Evolutionary conservation across 2,329 filamentous ascomycete species (phyloP).

Genomic region (Cladosporium sp.): DNA sequence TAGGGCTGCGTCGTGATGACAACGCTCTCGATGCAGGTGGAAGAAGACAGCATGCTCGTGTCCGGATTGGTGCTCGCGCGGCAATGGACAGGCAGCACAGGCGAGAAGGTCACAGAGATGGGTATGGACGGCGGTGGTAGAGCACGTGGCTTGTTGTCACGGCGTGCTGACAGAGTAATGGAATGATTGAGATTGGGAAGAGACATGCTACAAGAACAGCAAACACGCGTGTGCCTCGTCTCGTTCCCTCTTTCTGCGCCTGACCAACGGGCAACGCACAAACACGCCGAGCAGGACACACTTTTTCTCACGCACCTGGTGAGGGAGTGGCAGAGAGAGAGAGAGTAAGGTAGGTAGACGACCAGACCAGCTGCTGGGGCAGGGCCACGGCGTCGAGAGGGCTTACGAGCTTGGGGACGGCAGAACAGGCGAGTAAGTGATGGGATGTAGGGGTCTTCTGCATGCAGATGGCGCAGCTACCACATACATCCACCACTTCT

Average conservation of each 20-base stretch:
- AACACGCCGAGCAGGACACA: too few relatives aligned
- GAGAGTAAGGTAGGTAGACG: too few relatives aligned
- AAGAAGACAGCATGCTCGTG: conserved; percentile 8
- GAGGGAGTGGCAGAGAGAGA: too few relatives aligned
- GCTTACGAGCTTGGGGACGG: too few relatives aligned
- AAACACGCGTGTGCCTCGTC: too few relatives aligned
- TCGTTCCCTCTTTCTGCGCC: too few relatives aligned
- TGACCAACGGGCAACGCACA: too few relatives aligned
- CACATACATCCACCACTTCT: too few relatives aligned
- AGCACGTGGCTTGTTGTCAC: not conserved
- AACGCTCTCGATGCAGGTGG: not conserved
- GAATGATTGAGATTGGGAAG: not conserved
- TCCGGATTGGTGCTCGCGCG: not conserved
- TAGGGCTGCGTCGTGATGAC: conserved; percentile 2
- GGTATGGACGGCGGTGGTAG: not conserved
- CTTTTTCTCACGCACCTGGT: too few relatives aligned
- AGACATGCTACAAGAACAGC: not conserved
- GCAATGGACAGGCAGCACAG: not conserved
- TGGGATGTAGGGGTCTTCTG: conserved; percentile 9
- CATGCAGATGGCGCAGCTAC: too few relatives aligned
- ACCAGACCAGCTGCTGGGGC: too few relatives aligned
- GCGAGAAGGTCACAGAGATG: not conserved
- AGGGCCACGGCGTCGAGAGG: too few relatives aligned
- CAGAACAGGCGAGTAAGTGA: not conserved
- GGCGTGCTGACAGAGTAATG: not conserved